These are phyloP conservation scores for Wickerhamomyces silvicola DNA, from an alignment of 805 yeast genomes.

Conservation along the genomic window DNA sequence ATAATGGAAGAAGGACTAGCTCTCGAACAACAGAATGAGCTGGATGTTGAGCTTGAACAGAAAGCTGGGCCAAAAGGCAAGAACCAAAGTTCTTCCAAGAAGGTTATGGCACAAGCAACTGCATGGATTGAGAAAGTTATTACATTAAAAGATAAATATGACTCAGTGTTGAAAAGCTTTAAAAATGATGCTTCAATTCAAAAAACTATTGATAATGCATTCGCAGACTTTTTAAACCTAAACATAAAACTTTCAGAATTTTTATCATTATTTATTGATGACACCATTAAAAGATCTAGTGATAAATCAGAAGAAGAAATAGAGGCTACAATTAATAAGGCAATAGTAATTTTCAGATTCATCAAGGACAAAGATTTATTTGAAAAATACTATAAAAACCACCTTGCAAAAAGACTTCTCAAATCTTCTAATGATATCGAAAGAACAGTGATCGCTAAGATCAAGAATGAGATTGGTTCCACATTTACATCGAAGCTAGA, in stretches of 20 bases:
- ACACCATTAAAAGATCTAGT: slow-evolving; percentile 43
- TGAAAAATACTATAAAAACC: slow-evolving; percentile 79
- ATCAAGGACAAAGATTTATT: slow-evolving; percentile 80
- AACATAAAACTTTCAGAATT: slow-evolving; percentile 45
- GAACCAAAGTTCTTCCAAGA: slow-evolving; percentile 18
- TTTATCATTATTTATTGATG: slow-evolving; percentile 52
- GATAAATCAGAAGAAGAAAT: slow-evolving; percentile 40
- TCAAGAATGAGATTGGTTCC: slow-evolving; percentile 73
- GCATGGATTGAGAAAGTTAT: slow-evolving; percentile 62
- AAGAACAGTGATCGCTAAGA: slow-evolving; percentile 54
- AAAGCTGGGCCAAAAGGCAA: slow-evolving; percentile 1
- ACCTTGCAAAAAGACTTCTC: slow-evolving; percentile 72
- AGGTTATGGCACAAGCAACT: slow-evolving; percentile 43
- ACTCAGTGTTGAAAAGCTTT: slow-evolving; percentile 38
- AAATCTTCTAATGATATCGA: slow-evolving; percentile 57
- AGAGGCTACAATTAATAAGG: slow-evolving; percentile 41
- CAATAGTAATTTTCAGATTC: slow-evolving; percentile 58
- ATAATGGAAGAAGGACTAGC: slow-evolving; percentile 40
- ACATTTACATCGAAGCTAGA: slow-evolving; percentile 74
- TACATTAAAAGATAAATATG: slow-evolving; percentile 43
- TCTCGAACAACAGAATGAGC: slow-evolving; percentile 11
- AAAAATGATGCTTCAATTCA: slow-evolving; percentile 41
- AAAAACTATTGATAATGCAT: slow-evolving; percentile 52
- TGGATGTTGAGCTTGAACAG: slow-evolving; percentile 1
- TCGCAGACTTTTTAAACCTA: slow-evolving; percentile 54